Evolutionary conservation across 106 monocot genomes (phyloP).

Genomic region (Dioscorea alata): DNA sequence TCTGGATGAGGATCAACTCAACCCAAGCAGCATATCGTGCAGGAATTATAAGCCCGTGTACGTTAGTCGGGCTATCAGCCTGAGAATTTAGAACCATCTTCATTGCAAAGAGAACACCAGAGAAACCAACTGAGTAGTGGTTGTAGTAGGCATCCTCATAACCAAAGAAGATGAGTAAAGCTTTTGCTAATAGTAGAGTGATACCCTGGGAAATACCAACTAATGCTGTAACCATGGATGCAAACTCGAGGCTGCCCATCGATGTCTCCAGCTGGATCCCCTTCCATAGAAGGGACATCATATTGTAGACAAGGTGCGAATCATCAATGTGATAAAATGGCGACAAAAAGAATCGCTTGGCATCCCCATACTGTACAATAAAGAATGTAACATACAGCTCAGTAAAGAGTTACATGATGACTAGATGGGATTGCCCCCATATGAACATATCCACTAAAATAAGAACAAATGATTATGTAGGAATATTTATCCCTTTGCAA

Average conservation of each 20-base stretch:
- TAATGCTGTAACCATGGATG: slow-evolving; percentile 72
- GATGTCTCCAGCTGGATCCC: slow-evolving; percentile 81
- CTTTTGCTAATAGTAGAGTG: slow-evolving; percentile 65
- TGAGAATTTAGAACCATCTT: slow-evolving; percentile 79
- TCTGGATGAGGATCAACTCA: slow-evolving; percentile 75
- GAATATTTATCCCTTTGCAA: too few relatives aligned
- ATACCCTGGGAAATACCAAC: slow-evolving; percentile 85
- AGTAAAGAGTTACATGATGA: too few relatives aligned
- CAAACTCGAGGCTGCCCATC: slow-evolving; percentile 77
- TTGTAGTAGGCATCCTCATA: slow-evolving; percentile 62
- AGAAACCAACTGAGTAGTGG: slow-evolving; percentile 75
- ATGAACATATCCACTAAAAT: too few relatives aligned
- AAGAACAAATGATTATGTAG: too few relatives aligned
- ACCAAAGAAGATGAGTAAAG: slow-evolving; percentile 54
- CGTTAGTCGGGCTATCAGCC: slow-evolving; percentile 36
- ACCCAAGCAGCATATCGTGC: slow-evolving; percentile 85
- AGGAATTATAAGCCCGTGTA: slow-evolving; percentile 65
- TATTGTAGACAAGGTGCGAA: slow-evolving; percentile 91
- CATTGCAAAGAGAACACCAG: slow-evolving; percentile 87
- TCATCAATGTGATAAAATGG: slow-evolving; percentile 86
- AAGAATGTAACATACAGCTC: background rate
- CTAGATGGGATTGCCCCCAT: too few relatives aligned
- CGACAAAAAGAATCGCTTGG: slow-evolving; percentile 85
- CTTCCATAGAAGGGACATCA: slow-evolving; percentile 98
- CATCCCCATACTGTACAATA: slow-evolving; percentile 60